Base-by-base conservation (phyloP, 2,329 filamentous ascomycete species). In the Zymoseptoria passerinii region DNA sequence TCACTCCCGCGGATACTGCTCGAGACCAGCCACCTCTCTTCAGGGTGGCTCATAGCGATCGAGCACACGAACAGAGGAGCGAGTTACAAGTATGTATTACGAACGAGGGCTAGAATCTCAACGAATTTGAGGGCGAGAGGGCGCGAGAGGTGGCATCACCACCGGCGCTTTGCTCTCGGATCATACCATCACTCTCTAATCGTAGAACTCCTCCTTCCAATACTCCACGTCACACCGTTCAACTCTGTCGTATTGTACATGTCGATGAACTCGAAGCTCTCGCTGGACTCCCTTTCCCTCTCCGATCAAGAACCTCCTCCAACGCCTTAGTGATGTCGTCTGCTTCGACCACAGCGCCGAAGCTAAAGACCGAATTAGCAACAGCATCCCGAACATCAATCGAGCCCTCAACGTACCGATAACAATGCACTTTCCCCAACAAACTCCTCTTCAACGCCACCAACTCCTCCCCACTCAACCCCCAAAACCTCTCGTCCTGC, bases 361-460 rank as follows among this genome's bases (percentile, higher is more conserved):
- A 65, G 28, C 63, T 65, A 44, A 13, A 4, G 2, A 10, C 18
- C 13, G 19, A 9, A 52, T 55, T 58, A 59, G 57, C 29, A 16
- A 4, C 10, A 19, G 18, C 27, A 44, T 4, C 8, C 23, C 9
- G 8, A 3, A 44, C 8, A 51, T 10, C 48, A 10, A 19, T 18
- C 20, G 8, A 50, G 4, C 44, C 5, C 3, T 20, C 13, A 1
- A 49, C 58, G 51, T 53, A 65, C 63, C 63, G 57, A 51, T 63
- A 63, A 50, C 63, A 66, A 51, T 64, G 58, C 35, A 66, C 59
- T 35, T 64, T 66, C n/a, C 40, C 48, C 23, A 61, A 28, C 28
- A 66, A 28, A 7, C n/a, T 55, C 48, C 55, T 40, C 40, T 66
- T 66, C 20, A 66, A 28, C 28, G 58, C 44, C 8, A 55, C 56